A percentile compares a stretch with the other conserved stretches of the same genome.
phyloP scores from a whole-genome alignment of 176 grass and related monocot genomes.

The Poa annua region DNA sequence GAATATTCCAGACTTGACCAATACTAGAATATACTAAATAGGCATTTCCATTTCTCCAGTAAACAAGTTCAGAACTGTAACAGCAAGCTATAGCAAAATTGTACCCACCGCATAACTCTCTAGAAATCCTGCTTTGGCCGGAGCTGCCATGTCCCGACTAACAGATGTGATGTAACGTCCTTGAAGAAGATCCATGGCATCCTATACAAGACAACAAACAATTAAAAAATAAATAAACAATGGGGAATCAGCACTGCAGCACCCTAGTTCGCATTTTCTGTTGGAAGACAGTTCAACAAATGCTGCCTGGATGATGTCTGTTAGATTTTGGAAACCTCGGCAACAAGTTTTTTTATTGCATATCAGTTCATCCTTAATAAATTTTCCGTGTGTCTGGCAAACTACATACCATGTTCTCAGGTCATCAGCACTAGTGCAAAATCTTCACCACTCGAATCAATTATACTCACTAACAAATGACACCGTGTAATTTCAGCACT shows the following conservation, averaged over 20 bases:
- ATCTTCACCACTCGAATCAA: conserved; percentile 11
- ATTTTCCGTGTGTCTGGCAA: neutral
- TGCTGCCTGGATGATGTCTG: neutral
- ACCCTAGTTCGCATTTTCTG: neutral
- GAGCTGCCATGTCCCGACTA: conserved; percentile 70
- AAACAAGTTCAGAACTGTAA: conserved; percentile 18
- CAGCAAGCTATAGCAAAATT: conserved; percentile 28
- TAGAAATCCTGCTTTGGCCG: conserved; percentile 65
- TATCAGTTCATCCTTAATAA: neutral
- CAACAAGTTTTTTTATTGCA: neutral
- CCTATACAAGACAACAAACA: conserved; percentile 61
- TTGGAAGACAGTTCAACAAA: conserved; percentile 19
- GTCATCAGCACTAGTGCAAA: conserved; percentile 10
- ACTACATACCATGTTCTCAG: neutral
- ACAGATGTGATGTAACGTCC: conserved; percentile 84
- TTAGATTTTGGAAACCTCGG: conserved; percentile 23
- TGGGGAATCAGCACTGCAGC: neutral
- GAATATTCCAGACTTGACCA: conserved; percentile 1
- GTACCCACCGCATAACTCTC: conserved; percentile 85
- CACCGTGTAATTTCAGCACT: neutral
- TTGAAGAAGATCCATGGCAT: conserved; percentile 98
- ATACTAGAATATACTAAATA: conserved; percentile 23
- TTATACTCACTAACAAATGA: neutral
- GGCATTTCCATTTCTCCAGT: neutral
- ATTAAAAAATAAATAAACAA: conserved; percentile 19